Base-by-base conservation (phyloP, 257 asterid genomes). In the Petunia secreta region DNA sequence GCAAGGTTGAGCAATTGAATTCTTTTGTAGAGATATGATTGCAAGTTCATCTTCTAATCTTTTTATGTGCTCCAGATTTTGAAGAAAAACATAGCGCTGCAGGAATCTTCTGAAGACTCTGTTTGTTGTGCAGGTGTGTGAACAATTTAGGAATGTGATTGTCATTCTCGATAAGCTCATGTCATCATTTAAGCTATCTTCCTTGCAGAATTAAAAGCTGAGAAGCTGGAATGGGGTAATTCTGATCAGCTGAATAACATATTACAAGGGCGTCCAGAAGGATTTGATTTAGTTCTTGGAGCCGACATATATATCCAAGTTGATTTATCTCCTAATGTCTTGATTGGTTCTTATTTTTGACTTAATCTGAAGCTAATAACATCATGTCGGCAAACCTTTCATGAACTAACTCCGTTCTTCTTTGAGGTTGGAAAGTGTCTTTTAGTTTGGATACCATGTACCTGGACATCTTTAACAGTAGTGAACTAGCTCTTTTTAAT, bases 281-380 rank as follows among this genome's bases (percentile, higher is more conserved):
- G 97, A 86, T 95, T 93, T 80, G 97, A 95, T 86, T 88, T 93
- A 82, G 87, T 95, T 69, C 94, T 95, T 71, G 99, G 99, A 82
- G 99, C 98, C 76, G 99, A 95, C 91, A 95, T 95, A 68, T 95
- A 94, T 94, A 94, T 93, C 98, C 98, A 78, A 50, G 79, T 78
- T 46, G 76, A 8, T 83, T 55, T 46, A 38, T 79, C 34, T 79
- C 82, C 10, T 36, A 13, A 16, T 50, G 38, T 8, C 1, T 38
- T 52, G 38, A 64, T 64, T 63, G 43, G 40, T 73, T 80, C 55
- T 79, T 78, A 43, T 9, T 36, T 65, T 65, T 37, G 3, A 34
- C 14, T 65, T 65, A 44, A 65, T 65, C 14, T 38, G 40, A 65
- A 59, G 25, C 16, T 59, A 59, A 59, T 1, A 6, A 8, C 25